Conservation (phyloP, 306 rosid genomes). For the Betula pendula region DNA sequence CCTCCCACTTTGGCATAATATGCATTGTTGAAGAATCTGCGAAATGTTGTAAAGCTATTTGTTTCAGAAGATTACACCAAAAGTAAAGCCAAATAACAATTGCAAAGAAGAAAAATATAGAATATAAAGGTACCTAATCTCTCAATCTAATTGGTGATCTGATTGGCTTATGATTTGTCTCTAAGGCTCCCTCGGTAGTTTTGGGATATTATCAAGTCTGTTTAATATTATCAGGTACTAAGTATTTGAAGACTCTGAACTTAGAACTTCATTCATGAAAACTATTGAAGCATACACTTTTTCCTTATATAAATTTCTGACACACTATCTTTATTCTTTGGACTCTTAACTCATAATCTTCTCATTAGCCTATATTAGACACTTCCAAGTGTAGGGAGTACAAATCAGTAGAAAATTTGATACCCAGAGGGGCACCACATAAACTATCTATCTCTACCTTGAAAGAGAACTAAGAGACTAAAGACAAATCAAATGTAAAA, state of each 20-base stretch:
- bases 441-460: not conserved
- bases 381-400: not conserved
- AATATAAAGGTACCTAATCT: not conserved
- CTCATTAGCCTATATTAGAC: not conserved
- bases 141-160: not conserved
- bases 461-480: not conserved
- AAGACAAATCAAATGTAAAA: not conserved
- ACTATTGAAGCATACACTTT: not conserved
- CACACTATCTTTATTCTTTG: not conserved
- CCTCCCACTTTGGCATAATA: slow-evolving; percentile 98
- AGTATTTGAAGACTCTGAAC: not conserved
- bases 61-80: slow-evolving; percentile 7
- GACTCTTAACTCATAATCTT: not conserved
- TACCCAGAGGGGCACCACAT: not conserved
- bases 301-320: not conserved
- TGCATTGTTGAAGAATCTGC: slow-evolving; percentile 92
- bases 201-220: not conserved
- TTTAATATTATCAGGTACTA: not conserved
- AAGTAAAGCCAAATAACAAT: not conserved
- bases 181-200: not conserved
- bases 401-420: not conserved
- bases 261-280: not conserved
- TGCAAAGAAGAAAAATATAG: slow-evolving; percentile 6
- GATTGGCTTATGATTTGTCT: not conserved
- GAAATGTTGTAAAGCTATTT: slow-evolving; percentile 26